phyloP scores from a whole-genome alignment of 148 eudicot genomes.

The Diospyros kaki region DNA sequence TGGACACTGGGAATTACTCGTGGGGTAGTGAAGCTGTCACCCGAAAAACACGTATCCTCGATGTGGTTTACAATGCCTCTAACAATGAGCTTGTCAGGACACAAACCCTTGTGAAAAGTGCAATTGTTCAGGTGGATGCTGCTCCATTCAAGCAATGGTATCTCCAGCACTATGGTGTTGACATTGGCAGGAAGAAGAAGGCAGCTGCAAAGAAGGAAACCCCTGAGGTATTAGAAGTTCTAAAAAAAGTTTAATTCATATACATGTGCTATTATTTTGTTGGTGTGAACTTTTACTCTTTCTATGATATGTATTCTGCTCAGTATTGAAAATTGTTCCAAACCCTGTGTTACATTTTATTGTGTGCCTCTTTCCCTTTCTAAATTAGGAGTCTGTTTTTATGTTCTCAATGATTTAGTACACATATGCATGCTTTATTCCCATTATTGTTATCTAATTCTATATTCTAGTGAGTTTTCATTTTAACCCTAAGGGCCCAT shows the following conservation, averaged over 20 bases:
- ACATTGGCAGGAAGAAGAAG: conserved; percentile 28
- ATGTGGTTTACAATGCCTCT: conserved; percentile 30
- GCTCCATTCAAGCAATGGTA: conserved; percentile 32
- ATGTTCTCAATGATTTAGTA: too few species aligned
- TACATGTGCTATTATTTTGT: too few species aligned
- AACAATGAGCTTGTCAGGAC: conserved; percentile 33
- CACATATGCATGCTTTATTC: too few species aligned
- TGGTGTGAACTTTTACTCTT: too few species aligned
- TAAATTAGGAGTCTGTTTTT: too few species aligned
- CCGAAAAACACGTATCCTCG: conserved; percentile 25
- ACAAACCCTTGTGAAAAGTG: conserved; percentile 28
- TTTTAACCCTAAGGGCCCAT: too few species aligned
- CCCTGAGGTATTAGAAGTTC: neutral
- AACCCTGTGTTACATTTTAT: too few species aligned
- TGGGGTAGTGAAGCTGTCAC: conserved; percentile 36
- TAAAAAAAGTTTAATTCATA: too few species aligned
- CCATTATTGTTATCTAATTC: too few species aligned
- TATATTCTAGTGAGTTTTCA: too few species aligned
- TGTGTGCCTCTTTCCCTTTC: too few species aligned
- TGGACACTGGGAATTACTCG: conserved; percentile 32
- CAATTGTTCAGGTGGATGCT: conserved; percentile 31
- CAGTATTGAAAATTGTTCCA: too few species aligned
- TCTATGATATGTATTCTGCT: neutral
- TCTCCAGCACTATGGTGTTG: conserved; percentile 28
- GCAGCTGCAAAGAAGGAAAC: conserved; percentile 12